Conservation (phyloP, 2,329 filamentous ascomycete genomes). For the Penicillium vulpinum region DNA sequence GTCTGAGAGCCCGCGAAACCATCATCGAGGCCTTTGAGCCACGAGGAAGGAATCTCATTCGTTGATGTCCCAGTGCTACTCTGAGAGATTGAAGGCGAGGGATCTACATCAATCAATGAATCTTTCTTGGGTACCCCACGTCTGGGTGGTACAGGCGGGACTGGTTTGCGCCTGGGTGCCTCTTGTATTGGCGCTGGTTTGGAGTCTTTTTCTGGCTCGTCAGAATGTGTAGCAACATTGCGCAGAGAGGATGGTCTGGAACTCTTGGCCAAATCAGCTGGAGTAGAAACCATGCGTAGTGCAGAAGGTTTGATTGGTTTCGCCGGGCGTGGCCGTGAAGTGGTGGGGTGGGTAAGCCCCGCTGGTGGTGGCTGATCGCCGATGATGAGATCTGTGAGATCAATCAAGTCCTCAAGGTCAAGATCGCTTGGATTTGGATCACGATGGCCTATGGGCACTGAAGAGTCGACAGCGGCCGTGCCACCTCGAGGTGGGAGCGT, state of each 20-base stretch:
- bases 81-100: slow-evolving; percentile 28
- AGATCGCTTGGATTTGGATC: slow-evolving; percentile 25
- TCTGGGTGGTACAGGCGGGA: slow-evolving; percentile 41
- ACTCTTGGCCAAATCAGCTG: slow-evolving; percentile 16
- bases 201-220: background rate
- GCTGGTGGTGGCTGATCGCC: slow-evolving; percentile 20
- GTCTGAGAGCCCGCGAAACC: slow-evolving; percentile 2
- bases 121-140: slow-evolving; percentile 24
- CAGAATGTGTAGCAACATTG: background rate
- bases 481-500: slow-evolving; percentile 40
- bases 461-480: slow-evolving; percentile 26
- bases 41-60: slow-evolving; percentile 7
- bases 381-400: slow-evolving; percentile 37
- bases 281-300: slow-evolving; percentile 37
- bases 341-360: slow-evolving; percentile 19
- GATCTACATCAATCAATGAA: slow-evolving; percentile 17
- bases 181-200: slow-evolving; percentile 19
- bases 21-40: slow-evolving; percentile 1
- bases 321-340: slow-evolving; percentile 35
- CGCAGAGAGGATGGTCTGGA: slow-evolving; percentile 1
- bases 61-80: slow-evolving; percentile 22
- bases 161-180: slow-evolving; percentile 35
- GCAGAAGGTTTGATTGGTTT: slow-evolving; percentile 48
- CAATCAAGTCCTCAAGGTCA: slow-evolving; percentile 40
- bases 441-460: slow-evolving; percentile 9